Evolutionary conservation across 192 early-diverging fungal species (phyloP), one percentile per base, ranked within the genome.

Genomic region (Coemansia sp.): DNA sequence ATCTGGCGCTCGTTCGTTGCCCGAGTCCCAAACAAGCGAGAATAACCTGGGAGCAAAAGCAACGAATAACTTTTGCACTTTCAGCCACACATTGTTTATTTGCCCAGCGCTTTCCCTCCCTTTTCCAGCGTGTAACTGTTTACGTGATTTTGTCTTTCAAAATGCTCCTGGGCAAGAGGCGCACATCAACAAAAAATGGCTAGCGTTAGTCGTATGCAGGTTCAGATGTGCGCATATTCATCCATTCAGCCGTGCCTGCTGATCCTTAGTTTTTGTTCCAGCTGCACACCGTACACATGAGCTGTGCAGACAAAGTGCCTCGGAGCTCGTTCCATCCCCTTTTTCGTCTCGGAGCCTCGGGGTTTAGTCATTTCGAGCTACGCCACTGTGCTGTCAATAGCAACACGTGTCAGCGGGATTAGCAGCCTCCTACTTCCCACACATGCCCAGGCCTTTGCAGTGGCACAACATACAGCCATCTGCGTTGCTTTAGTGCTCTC

Each of bases 351-450:
- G 14, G 14, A 2, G 41, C 41, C 41, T 45, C 41, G 14, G 32
- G 32, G 41, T 45, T 45, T 45, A 45, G 19, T 49, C 25, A 19
- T 60, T 35, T 49, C 27, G 22, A 17, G 21, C 57, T 49, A 49
- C 60, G 50, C 60, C 60, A 52, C 51, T 39, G 21, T 21, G 19
- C 22, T 56, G 55, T 56, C 55, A 56, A 56, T 54, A 41, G 50
- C 29, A 23, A 41, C 61, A 63, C 51, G 61, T 54, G 61, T 54
- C 52, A 54, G 37, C 61, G 23, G 38, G 50, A 63, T 63, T 35
- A 54, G 61, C 61, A 48, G 45, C 61, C 21, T 62, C 60, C 8
- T 19, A 63, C 61, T 63, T 53, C 52, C 61, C 61, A 54, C 50
- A 63, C 61, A 41, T 24, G 27, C 24, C 32, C 48, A 4, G 12